phyloP scores from a whole-genome alignment of 371 early-diverging fungal species.

The Mucor racemosus region DNA sequence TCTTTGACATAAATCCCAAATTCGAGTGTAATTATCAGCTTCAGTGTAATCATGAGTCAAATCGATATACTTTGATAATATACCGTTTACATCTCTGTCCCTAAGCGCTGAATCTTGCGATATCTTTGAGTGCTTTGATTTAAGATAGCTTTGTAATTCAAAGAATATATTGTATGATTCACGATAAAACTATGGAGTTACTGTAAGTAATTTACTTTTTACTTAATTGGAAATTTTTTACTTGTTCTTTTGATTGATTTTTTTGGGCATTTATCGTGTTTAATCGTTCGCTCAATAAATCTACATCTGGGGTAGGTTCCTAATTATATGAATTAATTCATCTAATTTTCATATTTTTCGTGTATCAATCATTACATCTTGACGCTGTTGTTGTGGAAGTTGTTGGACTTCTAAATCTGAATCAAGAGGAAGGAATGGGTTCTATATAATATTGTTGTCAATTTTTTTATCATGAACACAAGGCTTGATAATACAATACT shows the following conservation, averaged over 20 bases:
- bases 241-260: neutral
- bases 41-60: neutral
- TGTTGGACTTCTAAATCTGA: neutral
- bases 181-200: conserved; percentile 4
- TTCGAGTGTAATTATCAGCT: neutral
- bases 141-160: neutral
- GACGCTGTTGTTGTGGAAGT: neutral
- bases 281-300: neutral
- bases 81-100: neutral
- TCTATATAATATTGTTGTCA: neutral
- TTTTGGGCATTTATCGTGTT: neutral
- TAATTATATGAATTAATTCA: neutral
- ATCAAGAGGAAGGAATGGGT: neutral
- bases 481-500: neutral
- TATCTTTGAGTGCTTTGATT: neutral
- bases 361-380: neutral
- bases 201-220: neutral
- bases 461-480: neutral
- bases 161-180: conserved; percentile 7
- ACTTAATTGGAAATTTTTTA: neutral
- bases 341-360: neutral
- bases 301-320: neutral
- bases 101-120: neutral
- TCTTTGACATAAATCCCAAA: conserved; percentile 11
- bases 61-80: conserved; percentile 2